Evolutionary conservation across 2,329 filamentous ascomycete species (phyloP).

Genomic region (Leptoxyphium fumago): DNA sequence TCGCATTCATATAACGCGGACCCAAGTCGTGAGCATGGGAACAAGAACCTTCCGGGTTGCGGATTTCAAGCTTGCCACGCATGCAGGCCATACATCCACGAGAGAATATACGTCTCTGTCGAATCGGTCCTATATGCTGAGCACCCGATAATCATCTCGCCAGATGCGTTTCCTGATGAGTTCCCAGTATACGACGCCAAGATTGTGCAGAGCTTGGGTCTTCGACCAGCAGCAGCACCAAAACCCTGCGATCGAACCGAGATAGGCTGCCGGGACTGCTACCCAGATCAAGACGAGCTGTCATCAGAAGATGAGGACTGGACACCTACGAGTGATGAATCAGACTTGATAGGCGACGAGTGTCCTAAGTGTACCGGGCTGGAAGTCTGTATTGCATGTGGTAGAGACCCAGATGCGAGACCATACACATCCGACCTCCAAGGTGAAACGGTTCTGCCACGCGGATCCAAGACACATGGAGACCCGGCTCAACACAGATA

Average conservation of each 20-base stretch:
- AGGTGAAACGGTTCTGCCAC: too few relatives aligned
- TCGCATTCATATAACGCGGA: not conserved
- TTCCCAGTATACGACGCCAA: slow-evolving; percentile 24
- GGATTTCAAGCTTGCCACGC: slow-evolving; percentile 31
- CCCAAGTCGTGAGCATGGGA: not conserved
- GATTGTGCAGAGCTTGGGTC: slow-evolving; percentile 22
- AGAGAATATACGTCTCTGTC: slow-evolving; percentile 32
- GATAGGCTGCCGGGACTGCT: slow-evolving; percentile 3
- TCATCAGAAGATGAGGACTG: slow-evolving; percentile 10
- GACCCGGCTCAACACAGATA: not conserved
- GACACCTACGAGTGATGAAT: slow-evolving; percentile 5
- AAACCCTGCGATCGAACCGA: not conserved
- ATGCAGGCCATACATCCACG: slow-evolving; percentile 36
- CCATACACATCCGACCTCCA: not conserved
- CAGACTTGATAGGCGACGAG: not conserved
- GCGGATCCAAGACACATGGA: too few relatives aligned
- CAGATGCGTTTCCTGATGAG: slow-evolving; percentile 14
- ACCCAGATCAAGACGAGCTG: not conserved
- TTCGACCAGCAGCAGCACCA: slow-evolving; percentile 5
- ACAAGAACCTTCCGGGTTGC: slow-evolving; percentile 17
- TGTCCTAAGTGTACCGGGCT: not conserved
- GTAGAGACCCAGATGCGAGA: not conserved
- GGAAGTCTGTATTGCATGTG: not conserved
- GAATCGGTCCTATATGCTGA: slow-evolving; percentile 26
- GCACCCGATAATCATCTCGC: slow-evolving; percentile 15